These are phyloP conservation scores for Fistulinella cinereoalba DNA, from an alignment of 1,284 basidiomycete genomes.

Conservation along the genomic window DNA sequence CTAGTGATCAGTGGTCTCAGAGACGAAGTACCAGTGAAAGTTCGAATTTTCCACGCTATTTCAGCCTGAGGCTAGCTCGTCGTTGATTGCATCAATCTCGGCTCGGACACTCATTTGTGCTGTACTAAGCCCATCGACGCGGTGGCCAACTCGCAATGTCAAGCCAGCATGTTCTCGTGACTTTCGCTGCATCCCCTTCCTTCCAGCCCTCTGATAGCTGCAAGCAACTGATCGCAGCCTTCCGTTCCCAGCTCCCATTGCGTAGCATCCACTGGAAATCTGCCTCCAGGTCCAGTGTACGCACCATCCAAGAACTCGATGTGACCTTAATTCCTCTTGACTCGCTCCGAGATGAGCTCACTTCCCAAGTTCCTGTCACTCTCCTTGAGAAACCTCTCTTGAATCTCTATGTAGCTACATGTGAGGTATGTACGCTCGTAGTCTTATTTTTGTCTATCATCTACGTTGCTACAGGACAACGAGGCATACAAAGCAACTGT, in stretches of 20 bases:
- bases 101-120: too few relatives aligned
- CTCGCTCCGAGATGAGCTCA: slow-evolving; percentile 64
- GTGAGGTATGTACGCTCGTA: slow-evolving; percentile 62
- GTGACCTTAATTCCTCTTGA: slow-evolving; percentile 73
- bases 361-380: slow-evolving; percentile 74
- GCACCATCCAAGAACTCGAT: slow-evolving; percentile 86
- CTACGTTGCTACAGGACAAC: slow-evolving; percentile 57
- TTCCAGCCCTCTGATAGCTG: slow-evolving; percentile 68
- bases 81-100: neutral
- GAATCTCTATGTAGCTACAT: slow-evolving; percentile 82
- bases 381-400: slow-evolving; percentile 84
- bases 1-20: too few relatives aligned
- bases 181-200: slow-evolving; percentile 61
- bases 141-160: slow-evolving; percentile 25
- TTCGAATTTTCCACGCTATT: too few relatives aligned
- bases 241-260: slow-evolving; percentile 76
- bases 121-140: too few relatives aligned
- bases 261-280: slow-evolving; percentile 92
- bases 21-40: too few relatives aligned
- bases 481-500: slow-evolving; percentile 79
- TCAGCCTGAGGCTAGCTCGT: too few relatives aligned
- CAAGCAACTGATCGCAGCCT: slow-evolving; percentile 63
- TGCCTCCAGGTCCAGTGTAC: slow-evolving; percentile 59
- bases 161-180: slow-evolving; percentile 50
- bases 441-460: neutral